Percentiles rank a stretch among this genome's conserved stretches.
Conservation (phyloP, 2,329 filamentous ascomycete genomes). For the Coniochaeta pulveracea region DNA sequence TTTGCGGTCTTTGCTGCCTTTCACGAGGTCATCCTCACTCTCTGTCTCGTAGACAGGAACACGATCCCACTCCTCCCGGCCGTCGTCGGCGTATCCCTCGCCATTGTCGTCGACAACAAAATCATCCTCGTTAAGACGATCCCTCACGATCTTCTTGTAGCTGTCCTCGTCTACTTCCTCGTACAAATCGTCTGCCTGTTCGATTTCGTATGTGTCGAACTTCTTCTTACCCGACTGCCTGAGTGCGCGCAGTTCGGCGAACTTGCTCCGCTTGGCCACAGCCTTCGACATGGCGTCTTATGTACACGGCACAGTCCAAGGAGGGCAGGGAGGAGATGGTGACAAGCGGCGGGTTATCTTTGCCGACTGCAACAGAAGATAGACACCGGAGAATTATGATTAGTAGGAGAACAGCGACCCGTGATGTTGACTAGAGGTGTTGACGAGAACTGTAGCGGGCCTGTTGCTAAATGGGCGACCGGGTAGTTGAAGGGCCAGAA, state of each 20-base stretch:
- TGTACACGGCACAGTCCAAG: not conserved
- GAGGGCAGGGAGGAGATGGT: slow-evolving; percentile 6
- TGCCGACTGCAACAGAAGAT: slow-evolving; percentile 3
- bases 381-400: not conserved
- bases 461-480: not conserved
- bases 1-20: slow-evolving; percentile 37
- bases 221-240: slow-evolving; percentile 85
- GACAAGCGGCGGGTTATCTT: not conserved
- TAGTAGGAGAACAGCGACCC: not conserved
- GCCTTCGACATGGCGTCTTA: slow-evolving; percentile 27
- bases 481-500: slow-evolving; percentile 1
- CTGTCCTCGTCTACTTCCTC: slow-evolving; percentile 94
- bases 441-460: slow-evolving; percentile 1
- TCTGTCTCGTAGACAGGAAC: slow-evolving; percentile 58
- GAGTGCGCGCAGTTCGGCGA: slow-evolving; percentile 73
- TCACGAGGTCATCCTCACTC: slow-evolving; percentile 54
- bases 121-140: slow-evolving; percentile 84
- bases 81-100: slow-evolving; percentile 92
- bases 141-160: slow-evolving; percentile 91
- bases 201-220: slow-evolving; percentile 75
- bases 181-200: slow-evolving; percentile 77
- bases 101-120: slow-evolving; percentile 99
- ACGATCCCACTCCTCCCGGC: slow-evolving; percentile 86
- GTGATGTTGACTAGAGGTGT: slow-evolving; percentile 3
- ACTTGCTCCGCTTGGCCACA: slow-evolving; percentile 34